Evolutionary conservation across 1,284 basidiomycete genomes (phyloP).

Genomic region (Baeospora myosura): DNA sequence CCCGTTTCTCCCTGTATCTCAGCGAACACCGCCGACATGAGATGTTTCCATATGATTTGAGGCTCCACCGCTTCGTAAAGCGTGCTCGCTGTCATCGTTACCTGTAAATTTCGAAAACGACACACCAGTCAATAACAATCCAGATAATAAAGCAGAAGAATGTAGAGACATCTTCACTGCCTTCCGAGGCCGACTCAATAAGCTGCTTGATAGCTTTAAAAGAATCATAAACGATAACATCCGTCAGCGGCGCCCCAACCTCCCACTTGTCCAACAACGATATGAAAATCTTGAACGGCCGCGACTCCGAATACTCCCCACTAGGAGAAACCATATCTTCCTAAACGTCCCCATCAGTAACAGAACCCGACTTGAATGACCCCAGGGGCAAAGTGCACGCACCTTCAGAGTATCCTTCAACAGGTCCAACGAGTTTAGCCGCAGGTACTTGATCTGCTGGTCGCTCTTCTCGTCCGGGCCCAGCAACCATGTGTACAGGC

Average conservation of each 20-base stretch:
- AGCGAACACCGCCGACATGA: conserved; percentile 50
- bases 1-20: conserved; percentile 40
- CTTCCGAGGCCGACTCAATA: conserved; percentile 41
- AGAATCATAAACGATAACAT: conserved; percentile 72
- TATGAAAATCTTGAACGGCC: conserved; percentile 93
- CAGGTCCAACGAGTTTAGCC: conserved; percentile 59
- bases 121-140: too few relatives aligned
- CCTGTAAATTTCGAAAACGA: conserved; percentile 30
- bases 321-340: conserved; percentile 69
- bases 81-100: conserved; percentile 80
- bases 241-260: conserved; percentile 79
- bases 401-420: conserved; percentile 66
- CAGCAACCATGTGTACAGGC: conserved; percentile 90
- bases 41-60: conserved; percentile 75
- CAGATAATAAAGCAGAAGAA: not conserved
- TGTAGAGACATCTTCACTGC: conserved; percentile 55
- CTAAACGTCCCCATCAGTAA: conserved; percentile 25
- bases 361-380: not conserved
- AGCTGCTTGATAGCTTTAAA: conserved; percentile 65
- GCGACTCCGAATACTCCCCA: conserved; percentile 65
- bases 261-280: conserved; percentile 97
- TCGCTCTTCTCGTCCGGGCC: conserved; percentile 75
- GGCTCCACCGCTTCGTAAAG: conserved; percentile 93
- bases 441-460: conserved; percentile 66
- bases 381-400: conserved; percentile 18